phyloP scores from a whole-genome alignment of 2,329 filamentous ascomycete genomes.

The Plenodomus biglobosus region DNA sequence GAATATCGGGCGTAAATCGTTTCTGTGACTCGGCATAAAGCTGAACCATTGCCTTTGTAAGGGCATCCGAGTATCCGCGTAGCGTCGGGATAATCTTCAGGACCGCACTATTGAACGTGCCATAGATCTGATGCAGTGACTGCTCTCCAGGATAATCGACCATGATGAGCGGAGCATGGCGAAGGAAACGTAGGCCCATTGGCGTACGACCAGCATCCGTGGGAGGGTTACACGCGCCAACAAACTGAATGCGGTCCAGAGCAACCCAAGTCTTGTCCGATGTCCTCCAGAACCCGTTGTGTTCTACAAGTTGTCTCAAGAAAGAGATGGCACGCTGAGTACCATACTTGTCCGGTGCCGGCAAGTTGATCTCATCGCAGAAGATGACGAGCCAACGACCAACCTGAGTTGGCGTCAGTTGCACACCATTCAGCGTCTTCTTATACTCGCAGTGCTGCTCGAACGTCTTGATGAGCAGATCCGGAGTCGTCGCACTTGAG shows the following conservation, averaged over 20 bases:
- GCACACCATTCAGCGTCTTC: constrained; percentile 94
- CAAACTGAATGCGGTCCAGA: constrained; percentile 96
- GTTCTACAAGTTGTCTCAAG: constrained; percentile 93
- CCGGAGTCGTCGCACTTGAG: constrained; percentile 96
- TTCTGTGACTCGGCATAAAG: constrained; percentile 95
- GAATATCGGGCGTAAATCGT: constrained; percentile 92
- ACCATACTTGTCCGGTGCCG: constrained; percentile 94
- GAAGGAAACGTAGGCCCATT: constrained; percentile 87
- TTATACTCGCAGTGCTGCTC: constrained; percentile 99
- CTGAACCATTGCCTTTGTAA: constrained; percentile 97
- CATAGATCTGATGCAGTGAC: constrained; percentile 95
- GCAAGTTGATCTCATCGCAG: constrained; percentile 99
- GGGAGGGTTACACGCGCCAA: constrained; percentile 96
- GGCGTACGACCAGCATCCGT: constrained; percentile 96
- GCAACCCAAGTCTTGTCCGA: constrained; percentile 98
- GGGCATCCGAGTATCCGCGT: constrained; percentile 89
- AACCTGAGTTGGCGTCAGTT: constrained; percentile 94
- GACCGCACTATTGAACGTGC: constrained; percentile 93
- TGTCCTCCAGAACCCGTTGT: constrained; percentile 98
- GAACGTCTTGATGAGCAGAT: constrained; percentile 97
- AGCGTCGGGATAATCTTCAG: constrained; percentile 95
- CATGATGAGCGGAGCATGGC: constrained; percentile 98
- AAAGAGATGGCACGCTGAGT: constrained; percentile 98
- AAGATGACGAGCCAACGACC: constrained; percentile 98
- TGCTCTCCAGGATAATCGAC: constrained; percentile 97